Conservation (phyloP, 78 protist species). For the Andalucia godoyi region DNA sequence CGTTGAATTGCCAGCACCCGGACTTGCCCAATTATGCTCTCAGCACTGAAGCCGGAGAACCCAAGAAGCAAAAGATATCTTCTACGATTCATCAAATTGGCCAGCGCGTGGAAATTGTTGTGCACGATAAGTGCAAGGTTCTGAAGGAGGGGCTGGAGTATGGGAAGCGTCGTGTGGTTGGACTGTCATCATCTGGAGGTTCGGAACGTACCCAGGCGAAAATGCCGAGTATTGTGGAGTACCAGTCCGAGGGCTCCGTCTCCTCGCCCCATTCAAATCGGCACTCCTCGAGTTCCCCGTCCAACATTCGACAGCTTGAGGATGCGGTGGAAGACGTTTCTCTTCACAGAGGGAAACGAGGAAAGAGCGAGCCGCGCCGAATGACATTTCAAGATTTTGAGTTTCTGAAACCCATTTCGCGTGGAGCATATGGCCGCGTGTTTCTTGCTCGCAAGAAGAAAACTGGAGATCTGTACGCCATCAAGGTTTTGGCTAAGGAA, state of each 20-base stretch:
- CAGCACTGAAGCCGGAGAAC: too few species aligned
- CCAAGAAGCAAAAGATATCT: too few species aligned
- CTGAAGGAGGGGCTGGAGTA: too few species aligned
- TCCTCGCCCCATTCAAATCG: neutral
- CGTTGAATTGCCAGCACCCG: too few species aligned
- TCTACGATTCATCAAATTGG: too few species aligned
- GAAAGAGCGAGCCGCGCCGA: neutral
- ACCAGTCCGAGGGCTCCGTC: neutral
- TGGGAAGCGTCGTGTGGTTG: too few species aligned
- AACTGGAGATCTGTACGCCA: conserved; percentile 70
- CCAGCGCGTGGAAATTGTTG: too few species aligned
- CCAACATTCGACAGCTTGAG: neutral
- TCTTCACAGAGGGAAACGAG: neutral
- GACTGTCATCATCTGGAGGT: too few species aligned
- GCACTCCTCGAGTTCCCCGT: neutral
- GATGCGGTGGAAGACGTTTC: neutral
- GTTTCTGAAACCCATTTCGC: conserved; percentile 45
- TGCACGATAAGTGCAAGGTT: too few species aligned
- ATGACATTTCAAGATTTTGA: conserved; percentile 36
- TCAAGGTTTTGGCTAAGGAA: conserved; percentile 58
- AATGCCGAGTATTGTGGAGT: neutral
- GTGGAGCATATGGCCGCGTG: conserved; percentile 63
- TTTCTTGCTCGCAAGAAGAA: conserved; percentile 57
- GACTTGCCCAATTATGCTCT: too few species aligned
- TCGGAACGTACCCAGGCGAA: too few species aligned